These are phyloP conservation scores for Neoscytalidium dimidiatum DNA, from an alignment of 2,329 filamentous ascomycete genomes.

Conservation along the genomic window DNA sequence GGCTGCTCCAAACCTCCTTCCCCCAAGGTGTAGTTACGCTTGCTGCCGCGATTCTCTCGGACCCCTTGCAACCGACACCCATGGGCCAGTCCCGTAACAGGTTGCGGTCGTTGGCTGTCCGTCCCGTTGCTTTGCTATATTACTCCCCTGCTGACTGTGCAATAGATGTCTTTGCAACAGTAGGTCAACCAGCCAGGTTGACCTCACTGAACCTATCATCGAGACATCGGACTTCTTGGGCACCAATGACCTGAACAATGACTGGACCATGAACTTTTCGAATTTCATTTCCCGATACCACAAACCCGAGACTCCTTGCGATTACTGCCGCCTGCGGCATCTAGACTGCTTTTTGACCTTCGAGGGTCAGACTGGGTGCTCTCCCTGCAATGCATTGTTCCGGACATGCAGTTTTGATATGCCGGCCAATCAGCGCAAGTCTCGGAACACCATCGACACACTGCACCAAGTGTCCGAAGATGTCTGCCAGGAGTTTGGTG, in stretches of 20 bases:
- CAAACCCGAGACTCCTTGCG: constrained; percentile 48
- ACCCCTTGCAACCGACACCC: background rate
- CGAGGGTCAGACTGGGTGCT: constrained; percentile 44
- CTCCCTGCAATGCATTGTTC: constrained; percentile 50
- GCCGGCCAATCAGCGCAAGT: constrained; percentile 30
- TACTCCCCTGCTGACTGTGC: background rate
- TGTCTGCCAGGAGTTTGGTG: constrained; percentile 31
- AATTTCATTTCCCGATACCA: constrained; percentile 50
- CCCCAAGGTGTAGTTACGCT: too few relatives aligned
- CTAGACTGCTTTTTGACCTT: constrained; percentile 50
- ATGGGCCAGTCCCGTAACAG: background rate
- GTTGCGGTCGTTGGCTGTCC: background rate
- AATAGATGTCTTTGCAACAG: constrained; percentile 28
- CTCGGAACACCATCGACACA: constrained; percentile 46
- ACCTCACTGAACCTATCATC: background rate
- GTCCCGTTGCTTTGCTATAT: background rate
- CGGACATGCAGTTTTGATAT: constrained; percentile 50
- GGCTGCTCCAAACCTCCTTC: too few relatives aligned
- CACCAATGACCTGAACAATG: constrained; percentile 25
- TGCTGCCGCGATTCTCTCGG: too few relatives aligned
- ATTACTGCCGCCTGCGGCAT: constrained; percentile 49
- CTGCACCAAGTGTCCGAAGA: constrained; percentile 50
- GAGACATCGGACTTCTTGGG: constrained; percentile 15
- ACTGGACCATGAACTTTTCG: constrained; percentile 46
- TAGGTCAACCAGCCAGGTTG: constrained; percentile 13